These are phyloP conservation scores for Aaosphaeria pasadenensis DNA, from an alignment of 2,329 filamentous ascomycete species.

Conservation along the genomic window DNA sequence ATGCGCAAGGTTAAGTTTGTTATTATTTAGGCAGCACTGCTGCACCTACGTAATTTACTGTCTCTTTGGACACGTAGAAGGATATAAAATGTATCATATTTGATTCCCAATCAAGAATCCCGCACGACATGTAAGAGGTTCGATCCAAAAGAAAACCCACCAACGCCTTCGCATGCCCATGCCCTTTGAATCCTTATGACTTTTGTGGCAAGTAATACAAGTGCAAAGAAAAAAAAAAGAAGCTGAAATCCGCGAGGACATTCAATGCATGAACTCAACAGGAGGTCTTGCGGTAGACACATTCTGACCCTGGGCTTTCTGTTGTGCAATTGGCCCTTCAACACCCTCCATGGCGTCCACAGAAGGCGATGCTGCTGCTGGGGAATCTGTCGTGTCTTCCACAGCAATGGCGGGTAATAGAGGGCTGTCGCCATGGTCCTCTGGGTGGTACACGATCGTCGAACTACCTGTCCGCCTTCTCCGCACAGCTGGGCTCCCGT, in stretches of 20 bases:
- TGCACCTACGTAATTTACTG: too few relatives aligned
- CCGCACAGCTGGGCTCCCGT: conserved; percentile 15
- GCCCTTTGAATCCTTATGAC: too few relatives aligned
- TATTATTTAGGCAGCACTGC: too few relatives aligned
- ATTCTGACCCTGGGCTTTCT: conserved; percentile 31
- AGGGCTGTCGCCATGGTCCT: conserved; percentile 59
- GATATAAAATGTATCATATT: too few relatives aligned
- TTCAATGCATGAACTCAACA: conserved; percentile 37
- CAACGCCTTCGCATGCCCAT: too few relatives aligned
- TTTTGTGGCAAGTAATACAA: conserved; percentile 9
- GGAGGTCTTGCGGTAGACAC: conserved; percentile 37
- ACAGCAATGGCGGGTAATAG: conserved; percentile 62
- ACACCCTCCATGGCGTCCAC: conserved; percentile 42
- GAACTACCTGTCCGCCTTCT: conserved; percentile 50
- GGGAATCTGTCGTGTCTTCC: conserved; percentile 55
- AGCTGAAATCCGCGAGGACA: too few relatives aligned
- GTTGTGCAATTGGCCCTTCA: conserved; percentile 31
- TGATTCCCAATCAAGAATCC: too few relatives aligned
- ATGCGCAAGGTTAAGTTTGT: too few relatives aligned
- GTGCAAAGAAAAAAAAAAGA: conserved; percentile 2
- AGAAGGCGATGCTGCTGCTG: conserved; percentile 45
- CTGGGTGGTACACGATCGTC: conserved; percentile 62
- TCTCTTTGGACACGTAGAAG: too few relatives aligned
- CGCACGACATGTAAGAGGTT: too few relatives aligned
- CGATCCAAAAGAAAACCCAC: too few relatives aligned